A percentile compares a stretch with the other conserved stretches of the same genome.
These are phyloP conservation scores for Guillardia theta DNA, from an alignment of 78 protist genomes.

Conservation along the genomic window DNA sequence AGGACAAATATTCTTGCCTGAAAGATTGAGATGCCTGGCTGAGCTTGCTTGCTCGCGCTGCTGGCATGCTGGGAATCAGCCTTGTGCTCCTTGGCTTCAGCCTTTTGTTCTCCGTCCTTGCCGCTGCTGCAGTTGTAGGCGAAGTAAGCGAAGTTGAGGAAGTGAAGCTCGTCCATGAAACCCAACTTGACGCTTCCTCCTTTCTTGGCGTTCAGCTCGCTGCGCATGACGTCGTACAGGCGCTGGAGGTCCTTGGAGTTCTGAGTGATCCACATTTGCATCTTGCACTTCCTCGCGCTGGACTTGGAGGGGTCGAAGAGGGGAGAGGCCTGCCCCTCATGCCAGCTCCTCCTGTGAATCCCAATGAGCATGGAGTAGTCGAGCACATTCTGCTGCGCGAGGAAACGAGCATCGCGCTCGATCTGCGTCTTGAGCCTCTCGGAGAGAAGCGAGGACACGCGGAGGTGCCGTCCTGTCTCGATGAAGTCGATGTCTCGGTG, in stretches of 20 bases:
- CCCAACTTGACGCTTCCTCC: neutral
- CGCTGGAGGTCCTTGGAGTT: neutral
- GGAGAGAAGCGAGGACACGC: neutral
- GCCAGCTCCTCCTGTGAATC: neutral
- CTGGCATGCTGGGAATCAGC: too few species aligned
- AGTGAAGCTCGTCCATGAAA: neutral
- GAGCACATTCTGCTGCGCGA: neutral
- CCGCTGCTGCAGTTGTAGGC: neutral
- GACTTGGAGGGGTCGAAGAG: too few species aligned
- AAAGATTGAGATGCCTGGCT: too few species aligned
- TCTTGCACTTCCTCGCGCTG: neutral
- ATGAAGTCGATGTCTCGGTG: neutral
- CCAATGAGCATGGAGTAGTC: constrained; percentile 36
- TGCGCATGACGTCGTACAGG: neutral
- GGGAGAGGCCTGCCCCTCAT: neutral
- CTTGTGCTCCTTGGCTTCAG: too few species aligned
- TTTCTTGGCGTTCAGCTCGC: neutral
- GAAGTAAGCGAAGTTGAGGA: neutral
- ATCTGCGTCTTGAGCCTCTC: neutral
- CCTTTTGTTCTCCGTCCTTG: too few species aligned
- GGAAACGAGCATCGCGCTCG: neutral
- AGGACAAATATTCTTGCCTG: too few species aligned
- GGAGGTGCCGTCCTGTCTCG: neutral
- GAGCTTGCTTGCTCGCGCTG: too few species aligned
- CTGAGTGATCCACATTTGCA: neutral